phyloP scores from a whole-genome alignment of 345 rosid genomes.

The Mangifera indica region DNA sequence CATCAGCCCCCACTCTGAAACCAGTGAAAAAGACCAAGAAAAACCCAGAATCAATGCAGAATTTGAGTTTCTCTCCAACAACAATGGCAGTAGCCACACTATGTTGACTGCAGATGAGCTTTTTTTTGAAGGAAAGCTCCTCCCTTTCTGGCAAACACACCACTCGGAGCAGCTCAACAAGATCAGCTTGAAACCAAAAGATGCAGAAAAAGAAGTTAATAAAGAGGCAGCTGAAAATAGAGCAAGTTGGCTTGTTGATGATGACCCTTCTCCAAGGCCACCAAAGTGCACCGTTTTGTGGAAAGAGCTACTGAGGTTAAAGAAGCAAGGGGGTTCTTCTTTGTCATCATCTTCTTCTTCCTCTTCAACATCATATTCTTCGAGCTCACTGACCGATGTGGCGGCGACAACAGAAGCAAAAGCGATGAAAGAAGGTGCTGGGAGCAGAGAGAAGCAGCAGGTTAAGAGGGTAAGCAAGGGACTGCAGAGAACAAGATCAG shows the following conservation, averaged over 20 bases:
- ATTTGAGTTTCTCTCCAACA: constrained; percentile 75
- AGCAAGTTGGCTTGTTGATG: constrained; percentile 77
- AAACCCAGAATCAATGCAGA: constrained; percentile 47
- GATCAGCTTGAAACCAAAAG: constrained; percentile 45
- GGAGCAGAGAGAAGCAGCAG: constrained; percentile 37
- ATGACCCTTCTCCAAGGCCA: constrained; percentile 95
- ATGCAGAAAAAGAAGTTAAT: constrained; percentile 33
- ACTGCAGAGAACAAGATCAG: constrained; percentile 75
- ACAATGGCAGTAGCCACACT: constrained; percentile 35
- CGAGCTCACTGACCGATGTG: constrained; percentile 50
- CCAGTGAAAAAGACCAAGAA: constrained; percentile 22
- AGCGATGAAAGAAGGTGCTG: constrained; percentile 25
- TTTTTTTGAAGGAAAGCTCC: constrained; percentile 81
- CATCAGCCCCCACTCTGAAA: constrained; percentile 48
- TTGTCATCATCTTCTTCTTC: constrained; percentile 53
- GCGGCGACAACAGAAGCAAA: constrained; percentile 37
- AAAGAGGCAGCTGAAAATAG: constrained; percentile 39
- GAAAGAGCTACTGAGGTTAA: constrained; percentile 86
- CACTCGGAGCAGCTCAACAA: constrained; percentile 66
- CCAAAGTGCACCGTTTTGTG: constrained; percentile 93
- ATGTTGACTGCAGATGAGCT: constrained; percentile 88
- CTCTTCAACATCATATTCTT: constrained; percentile 62
- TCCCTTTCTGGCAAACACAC: constrained; percentile 86
- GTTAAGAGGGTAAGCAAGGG: constrained; percentile 74
- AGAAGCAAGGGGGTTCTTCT: constrained; percentile 68